Base-by-base conservation (phyloP, 2,329 filamentous ascomycete species). In the Aspergillus sergii region DNA sequence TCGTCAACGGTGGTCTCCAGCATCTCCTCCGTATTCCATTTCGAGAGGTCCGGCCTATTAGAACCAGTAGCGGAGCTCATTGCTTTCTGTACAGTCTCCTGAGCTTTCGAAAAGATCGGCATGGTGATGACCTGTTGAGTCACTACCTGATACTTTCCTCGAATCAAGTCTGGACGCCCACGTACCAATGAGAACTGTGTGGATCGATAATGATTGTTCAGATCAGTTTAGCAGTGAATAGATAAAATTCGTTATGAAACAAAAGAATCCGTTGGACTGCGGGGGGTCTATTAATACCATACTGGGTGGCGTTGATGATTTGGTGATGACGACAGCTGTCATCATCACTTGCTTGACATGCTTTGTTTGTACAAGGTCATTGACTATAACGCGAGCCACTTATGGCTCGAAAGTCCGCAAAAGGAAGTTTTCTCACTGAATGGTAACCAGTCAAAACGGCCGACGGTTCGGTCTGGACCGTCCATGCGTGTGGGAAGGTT, bases 1-100 rank as follows among this genome's bases (percentile, higher is more conserved):
- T 68, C 41, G 43, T 78, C 71, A 65, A 78, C 71, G 4, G 71
- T 71, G 14, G 72, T 71, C 36, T 69, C 69, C 11, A 79, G 62
- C 36, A 71, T 61, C 61, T 77, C 71, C 39, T 72, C 71, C 0
- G 74, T 69, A 45, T 66, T 70, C 72, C 67, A 75, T 39, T 59
- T 66, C 8, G 58, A 66, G 8, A 60, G 58, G n/a, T 69, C 62
- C 10, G 57, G 51, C n/a, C 36, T 7, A 16, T 57, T 30, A 1
- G 48, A 26, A n/a, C n/a, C n/a, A 7, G 16, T 54, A 6, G 45
- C 28, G 19, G 48, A 32, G n/a, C 48, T 12, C 48, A 51, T 21
- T 10, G 56, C 60, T 12, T 65, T 60, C 23, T 64, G 26, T 36
- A 59, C 16, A 21, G 63, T 48, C 45, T 65, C 36, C 63, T 36